These are phyloP conservation scores for Dactylellina parvicollis DNA, from an alignment of 2,329 filamentous ascomycete genomes.

Conservation along the genomic window DNA sequence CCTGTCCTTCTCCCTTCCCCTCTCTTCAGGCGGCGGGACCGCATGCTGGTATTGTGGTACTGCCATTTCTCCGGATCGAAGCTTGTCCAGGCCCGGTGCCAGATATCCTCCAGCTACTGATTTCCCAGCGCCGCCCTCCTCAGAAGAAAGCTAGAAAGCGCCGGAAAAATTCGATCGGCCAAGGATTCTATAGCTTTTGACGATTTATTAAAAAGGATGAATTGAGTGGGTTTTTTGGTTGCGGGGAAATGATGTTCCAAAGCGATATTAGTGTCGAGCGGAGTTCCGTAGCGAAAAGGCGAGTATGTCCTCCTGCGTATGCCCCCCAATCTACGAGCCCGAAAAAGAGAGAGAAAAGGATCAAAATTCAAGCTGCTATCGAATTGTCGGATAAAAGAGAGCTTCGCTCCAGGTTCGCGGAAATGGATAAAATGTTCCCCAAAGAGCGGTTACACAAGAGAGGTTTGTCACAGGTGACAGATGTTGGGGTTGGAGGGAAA, in stretches of 20 bases:
- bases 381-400: constrained; percentile 37
- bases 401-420: constrained; percentile 39
- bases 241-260: constrained; percentile 22
- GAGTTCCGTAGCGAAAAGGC: constrained; percentile 26
- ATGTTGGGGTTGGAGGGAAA: constrained; percentile 20
- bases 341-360: neutral
- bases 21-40: constrained; percentile 47
- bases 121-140: constrained; percentile 31
- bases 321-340: constrained; percentile 7
- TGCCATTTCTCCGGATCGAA: constrained; percentile 36
- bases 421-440: constrained; percentile 44
- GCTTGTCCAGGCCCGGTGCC: constrained; percentile 1
- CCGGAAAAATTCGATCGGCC: constrained; percentile 25
- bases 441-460: constrained; percentile 48
- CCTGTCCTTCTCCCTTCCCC: constrained; percentile 47
- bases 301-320: neutral
- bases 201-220: constrained; percentile 4
- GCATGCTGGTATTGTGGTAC: constrained; percentile 48
- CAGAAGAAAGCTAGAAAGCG: neutral
- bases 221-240: neutral
- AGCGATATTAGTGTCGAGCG: neutral
- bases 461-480: constrained; percentile 35
- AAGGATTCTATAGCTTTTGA: constrained; percentile 1
- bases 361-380: constrained; percentile 6
- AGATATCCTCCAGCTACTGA: constrained; percentile 28